Base-by-base conservation (phyloP, 1,284 basidiomycete genomes). In the Cronartium ribicola region DNA sequence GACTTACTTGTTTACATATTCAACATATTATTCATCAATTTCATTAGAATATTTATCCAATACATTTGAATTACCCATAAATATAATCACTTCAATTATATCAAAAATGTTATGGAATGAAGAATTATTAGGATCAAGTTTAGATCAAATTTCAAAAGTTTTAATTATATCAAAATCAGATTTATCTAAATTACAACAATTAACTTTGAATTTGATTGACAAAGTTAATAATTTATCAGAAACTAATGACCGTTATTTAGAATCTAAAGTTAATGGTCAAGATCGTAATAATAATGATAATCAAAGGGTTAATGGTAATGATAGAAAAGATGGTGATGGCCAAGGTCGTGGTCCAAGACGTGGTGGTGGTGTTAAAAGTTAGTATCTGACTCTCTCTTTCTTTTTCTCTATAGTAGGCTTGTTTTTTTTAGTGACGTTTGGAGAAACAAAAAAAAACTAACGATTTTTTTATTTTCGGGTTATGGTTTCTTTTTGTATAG, bases 51-150 rank as follows among this genome's bases (percentile, higher is more conserved):
- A 94, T 75, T 88, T 98, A 64, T 88, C 94, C 5, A 86, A 87
- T 75, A 96, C 91, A 3, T 98, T 98, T 84, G 89, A 89, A 40
- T 85, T 98, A 14, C 85, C 92, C 6, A 82, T 89, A 73, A 86
- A 88, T 66, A 84, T 87, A 13, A 92, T 97, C 7, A 93, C 90
- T 5, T 94, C 94, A 36, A 88, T 97, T 79, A 91, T 98, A 63
- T 94, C 91, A 62, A 92, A 94, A 83, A 98, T 99, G 96, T 97
- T 98, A 80, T 98, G 94, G 93, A 93, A 87, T 79, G 96, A 98
- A 81, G 94, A 98, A 81, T 85, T 98, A 14, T 46, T 60, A 22
- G 86, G 91, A 0, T 96, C 95, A 0, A 94, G 92, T 41, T 85
- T 99, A 75, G 96, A 98, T 81, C 91, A 91, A 81, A 88, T 91